Evolutionary conservation across 768 basidiomycete genomes (phyloP).

Genomic region (Paxillus ammoniavirescens): DNA sequence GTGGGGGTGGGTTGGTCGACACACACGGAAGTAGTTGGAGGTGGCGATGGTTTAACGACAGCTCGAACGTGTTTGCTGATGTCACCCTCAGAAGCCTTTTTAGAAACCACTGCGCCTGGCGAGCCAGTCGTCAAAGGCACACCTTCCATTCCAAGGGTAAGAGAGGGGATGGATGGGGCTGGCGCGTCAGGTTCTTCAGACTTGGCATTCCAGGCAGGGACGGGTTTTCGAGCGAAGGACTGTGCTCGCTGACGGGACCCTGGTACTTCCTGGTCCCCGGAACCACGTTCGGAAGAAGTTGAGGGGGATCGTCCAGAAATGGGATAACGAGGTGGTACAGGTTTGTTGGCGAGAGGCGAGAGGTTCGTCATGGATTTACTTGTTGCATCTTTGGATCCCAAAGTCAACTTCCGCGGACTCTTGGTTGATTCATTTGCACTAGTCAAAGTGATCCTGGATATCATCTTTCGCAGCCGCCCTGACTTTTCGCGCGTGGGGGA

Average conservation of each 20-base stretch:
- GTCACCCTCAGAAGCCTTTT: slow-evolving; percentile 5
- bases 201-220: slow-evolving; percentile 17
- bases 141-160: slow-evolving; percentile 6
- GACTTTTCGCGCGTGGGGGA: slow-evolving; percentile 45
- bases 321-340: slow-evolving; percentile 60
- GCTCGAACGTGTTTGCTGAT: slow-evolving; percentile 1
- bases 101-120: slow-evolving; percentile 6
- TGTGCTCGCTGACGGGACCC: slow-evolving; percentile 27
- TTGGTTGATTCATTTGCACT: slow-evolving; percentile 23
- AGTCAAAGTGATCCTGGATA: slow-evolving; percentile 68
- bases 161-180: slow-evolving; percentile 4
- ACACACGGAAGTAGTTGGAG: slow-evolving; percentile 3
- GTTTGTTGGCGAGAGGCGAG: slow-evolving; percentile 54
- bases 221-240: slow-evolving; percentile 22
- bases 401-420: slow-evolving; percentile 33
- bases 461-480: slow-evolving; percentile 76
- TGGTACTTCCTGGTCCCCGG: slow-evolving; percentile 14
- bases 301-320: slow-evolving; percentile 45
- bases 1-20: background rate
- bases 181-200: slow-evolving; percentile 10
- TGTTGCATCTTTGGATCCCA: slow-evolving; percentile 18
- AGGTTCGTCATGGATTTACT: slow-evolving; percentile 40
- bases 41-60: slow-evolving; percentile 1
- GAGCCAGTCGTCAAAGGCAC: background rate
- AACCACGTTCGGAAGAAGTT: slow-evolving; percentile 34